These are phyloP conservation scores for Echium plantagineum DNA, from an alignment of 257 asterid genomes.

Conservation along the genomic window DNA sequence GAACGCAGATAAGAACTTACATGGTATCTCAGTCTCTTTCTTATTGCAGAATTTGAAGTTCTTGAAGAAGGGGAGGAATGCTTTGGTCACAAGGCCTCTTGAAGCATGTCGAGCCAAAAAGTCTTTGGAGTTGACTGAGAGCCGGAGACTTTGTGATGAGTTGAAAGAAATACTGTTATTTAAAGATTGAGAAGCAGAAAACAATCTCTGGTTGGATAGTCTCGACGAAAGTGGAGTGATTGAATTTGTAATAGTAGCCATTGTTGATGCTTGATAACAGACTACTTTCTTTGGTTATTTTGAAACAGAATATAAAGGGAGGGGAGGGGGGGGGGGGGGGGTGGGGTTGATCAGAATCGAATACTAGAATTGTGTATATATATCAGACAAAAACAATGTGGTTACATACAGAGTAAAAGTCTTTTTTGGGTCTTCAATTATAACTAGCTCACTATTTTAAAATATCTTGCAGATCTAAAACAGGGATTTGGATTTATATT, in stretches of 20 bases:
- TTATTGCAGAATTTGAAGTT: background rate
- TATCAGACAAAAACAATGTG: too few species aligned
- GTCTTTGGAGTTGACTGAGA: background rate
- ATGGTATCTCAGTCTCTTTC: background rate
- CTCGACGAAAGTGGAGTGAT: background rate
- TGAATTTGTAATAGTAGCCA: background rate
- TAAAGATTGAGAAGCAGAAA: background rate
- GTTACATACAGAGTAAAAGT: too few species aligned
- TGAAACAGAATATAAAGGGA: too few species aligned
- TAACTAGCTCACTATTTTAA: too few species aligned
- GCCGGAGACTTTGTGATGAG: background rate
- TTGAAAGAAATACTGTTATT: background rate
- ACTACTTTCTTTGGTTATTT: too few species aligned
- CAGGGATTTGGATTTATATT: too few species aligned
- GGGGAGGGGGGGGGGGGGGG: too few species aligned
- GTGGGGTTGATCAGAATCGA: too few species aligned
- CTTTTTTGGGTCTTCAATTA: too few species aligned
- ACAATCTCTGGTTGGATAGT: background rate
- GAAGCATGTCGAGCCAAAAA: background rate
- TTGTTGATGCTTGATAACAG: background rate
- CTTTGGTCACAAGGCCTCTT: background rate
- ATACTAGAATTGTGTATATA: too few species aligned
- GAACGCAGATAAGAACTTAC: background rate
- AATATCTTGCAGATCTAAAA: too few species aligned
- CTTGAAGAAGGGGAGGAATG: background rate